Evolutionary conservation across 2,329 filamentous ascomycete genomes (phyloP).

Genomic region (Ophiostoma piceae): DNA sequence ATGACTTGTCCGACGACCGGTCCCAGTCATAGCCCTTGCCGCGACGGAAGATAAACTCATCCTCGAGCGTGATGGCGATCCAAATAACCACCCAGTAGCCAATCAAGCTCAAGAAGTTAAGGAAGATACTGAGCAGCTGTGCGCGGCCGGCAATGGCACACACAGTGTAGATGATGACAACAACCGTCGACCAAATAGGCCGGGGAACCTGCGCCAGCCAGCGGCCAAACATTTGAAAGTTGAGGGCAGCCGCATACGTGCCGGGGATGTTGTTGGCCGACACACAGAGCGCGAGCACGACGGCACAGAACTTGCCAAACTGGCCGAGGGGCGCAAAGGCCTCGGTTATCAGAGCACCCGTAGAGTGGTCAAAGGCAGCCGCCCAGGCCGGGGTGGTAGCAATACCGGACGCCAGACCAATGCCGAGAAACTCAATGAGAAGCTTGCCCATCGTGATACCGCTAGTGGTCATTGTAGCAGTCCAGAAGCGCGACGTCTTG

Average conservation of each 20-base stretch:
- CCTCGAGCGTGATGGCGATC: slow-evolving; percentile 57
- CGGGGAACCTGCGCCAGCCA: slow-evolving; percentile 55
- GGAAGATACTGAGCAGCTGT: slow-evolving; percentile 59
- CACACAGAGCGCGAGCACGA: slow-evolving; percentile 58
- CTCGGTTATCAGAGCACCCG: slow-evolving; percentile 60
- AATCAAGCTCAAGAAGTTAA: slow-evolving; percentile 65
- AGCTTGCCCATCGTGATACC: slow-evolving; percentile 55
- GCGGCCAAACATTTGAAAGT: slow-evolving; percentile 60
- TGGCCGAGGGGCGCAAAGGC: slow-evolving; percentile 53
- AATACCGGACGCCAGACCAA: slow-evolving; percentile 58
- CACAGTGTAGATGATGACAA: slow-evolving; percentile 58
- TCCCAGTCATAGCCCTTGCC: slow-evolving; percentile 53
- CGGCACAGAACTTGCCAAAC: slow-evolving; percentile 63
- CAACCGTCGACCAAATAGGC: slow-evolving; percentile 59
- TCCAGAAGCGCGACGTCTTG: slow-evolving; percentile 30
- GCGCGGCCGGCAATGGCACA: slow-evolving; percentile 59
- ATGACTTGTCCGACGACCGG: slow-evolving; percentile 53
- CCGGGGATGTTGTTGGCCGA: slow-evolving; percentile 62
- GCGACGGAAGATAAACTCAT: slow-evolving; percentile 57
- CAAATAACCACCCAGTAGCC: slow-evolving; percentile 65
- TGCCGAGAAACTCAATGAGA: slow-evolving; percentile 56
- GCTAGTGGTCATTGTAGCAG: slow-evolving; percentile 53
- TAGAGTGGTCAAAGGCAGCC: slow-evolving; percentile 51
- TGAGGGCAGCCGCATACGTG: slow-evolving; percentile 60
- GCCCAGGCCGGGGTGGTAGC: slow-evolving; percentile 48